Evolutionary conservation across 192 early-diverging fungal genomes (phyloP), one percentile per base, ranked within the genome.

Genomic region (Spinellus fusiger): DNA sequence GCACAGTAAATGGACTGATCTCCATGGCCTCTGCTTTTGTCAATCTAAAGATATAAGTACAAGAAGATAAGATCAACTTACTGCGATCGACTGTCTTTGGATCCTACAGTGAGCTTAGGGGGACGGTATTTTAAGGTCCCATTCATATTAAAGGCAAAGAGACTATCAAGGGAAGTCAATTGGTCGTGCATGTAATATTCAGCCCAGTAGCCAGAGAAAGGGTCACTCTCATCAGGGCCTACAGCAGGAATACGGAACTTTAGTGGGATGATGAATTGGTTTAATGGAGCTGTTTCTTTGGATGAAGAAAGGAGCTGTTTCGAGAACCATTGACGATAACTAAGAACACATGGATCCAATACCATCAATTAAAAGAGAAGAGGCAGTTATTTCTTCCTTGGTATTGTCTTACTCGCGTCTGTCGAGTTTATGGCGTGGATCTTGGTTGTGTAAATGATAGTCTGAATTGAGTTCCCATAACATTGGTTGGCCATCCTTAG

Each of bases 141-240:
- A 68, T 91, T 92, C 76, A 98, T 95, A 52, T 85, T 89, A 52
- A 79, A 89, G 1, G 90, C 85, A 77, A 96, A 96, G 20, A 96
- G 63, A 18, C 71, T 59, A 38, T 84, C 85, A 37, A 97, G 85
- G 0, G 85, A 83, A 0, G 93, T 94, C 53, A 88, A 86, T 31
- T 79, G 68, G 33, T 79, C 77, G 2, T 92, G 93, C 12, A 81
- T 79, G 68, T 96, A 98, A 69, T 96, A 96, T 62, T 94, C 91
- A 16, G 77, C 77, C 83, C 93, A 95, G 56, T 86, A 90, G 8
- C 73, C 84, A 37, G 84, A 80, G 67, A 18, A 64, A 22, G 25
- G 70, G 33, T 79, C 63, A 20, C 59, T 56, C 55, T 73, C 69
- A 32, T 70, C 68, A 2, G 59, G 57, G 38, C 61, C n/a, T 3